Evolutionary conservation across 2,329 filamentous ascomycete species (phyloP).

Genomic region (Aspergillus quadricinctus): DNA sequence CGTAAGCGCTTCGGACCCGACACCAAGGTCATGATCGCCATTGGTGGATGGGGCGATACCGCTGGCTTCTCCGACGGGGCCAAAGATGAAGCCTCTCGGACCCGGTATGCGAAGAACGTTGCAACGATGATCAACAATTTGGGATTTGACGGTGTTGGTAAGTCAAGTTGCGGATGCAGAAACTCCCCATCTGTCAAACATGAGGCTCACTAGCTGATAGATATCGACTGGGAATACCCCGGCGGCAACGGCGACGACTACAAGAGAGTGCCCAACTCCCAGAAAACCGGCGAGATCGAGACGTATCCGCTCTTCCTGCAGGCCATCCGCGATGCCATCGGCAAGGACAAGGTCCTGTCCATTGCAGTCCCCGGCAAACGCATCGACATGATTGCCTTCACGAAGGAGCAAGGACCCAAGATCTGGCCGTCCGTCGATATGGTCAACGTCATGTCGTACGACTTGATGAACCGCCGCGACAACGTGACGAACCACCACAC

Average conservation of each 20-base stretch:
- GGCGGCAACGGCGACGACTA: slow-evolving; percentile 67
- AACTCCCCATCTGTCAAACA: no score
- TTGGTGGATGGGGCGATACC: slow-evolving; percentile 72
- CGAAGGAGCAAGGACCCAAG: slow-evolving; percentile 49
- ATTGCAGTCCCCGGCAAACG: slow-evolving; percentile 62
- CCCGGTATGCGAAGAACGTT: slow-evolving; percentile 61
- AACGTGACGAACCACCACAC: slow-evolving; percentile 61
- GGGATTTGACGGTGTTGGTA: slow-evolving; percentile 62
- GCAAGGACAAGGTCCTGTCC: slow-evolving; percentile 57
- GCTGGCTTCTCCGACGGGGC: slow-evolving; percentile 58
- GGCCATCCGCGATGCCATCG: slow-evolving; percentile 56
- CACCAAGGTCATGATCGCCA: slow-evolving; percentile 64
- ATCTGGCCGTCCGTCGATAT: slow-evolving; percentile 61
- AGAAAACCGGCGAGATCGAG: slow-evolving; percentile 57
- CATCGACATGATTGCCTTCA: slow-evolving; percentile 66
- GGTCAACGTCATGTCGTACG: slow-evolving; percentile 69
- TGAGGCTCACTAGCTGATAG: slow-evolving; percentile 28
- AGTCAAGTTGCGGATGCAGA: slow-evolving; percentile 13
- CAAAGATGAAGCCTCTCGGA: slow-evolving; percentile 48
- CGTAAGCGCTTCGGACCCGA: slow-evolving; percentile 50
- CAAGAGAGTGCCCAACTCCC: slow-evolving; percentile 55
- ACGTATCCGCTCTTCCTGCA: slow-evolving; percentile 59
- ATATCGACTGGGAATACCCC: slow-evolving; percentile 65
- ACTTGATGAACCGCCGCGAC: slow-evolving; percentile 67
- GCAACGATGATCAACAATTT: slow-evolving; percentile 57